Conservation (phyloP, 768 basidiomycete genomes). For the Suillus hirtellus region DNA sequence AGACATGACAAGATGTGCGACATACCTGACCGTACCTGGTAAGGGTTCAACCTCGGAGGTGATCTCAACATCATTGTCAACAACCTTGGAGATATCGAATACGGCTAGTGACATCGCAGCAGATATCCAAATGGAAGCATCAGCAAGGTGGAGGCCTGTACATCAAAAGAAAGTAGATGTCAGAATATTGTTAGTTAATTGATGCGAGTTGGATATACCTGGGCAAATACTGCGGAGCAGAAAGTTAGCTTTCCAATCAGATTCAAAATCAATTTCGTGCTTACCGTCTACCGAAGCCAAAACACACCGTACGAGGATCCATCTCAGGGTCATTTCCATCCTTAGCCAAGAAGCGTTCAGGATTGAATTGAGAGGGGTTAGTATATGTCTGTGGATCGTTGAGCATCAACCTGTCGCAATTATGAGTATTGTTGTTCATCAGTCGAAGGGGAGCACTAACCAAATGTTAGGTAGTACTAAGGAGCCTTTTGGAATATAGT, state of each 20-base stretch:
- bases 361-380: conserved; percentile 49
- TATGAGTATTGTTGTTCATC: neutral
- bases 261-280: neutral
- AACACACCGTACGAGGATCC: conserved; percentile 39
- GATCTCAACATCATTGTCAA: conserved; percentile 34
- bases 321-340: neutral
- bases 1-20: conserved; percentile 17
- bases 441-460: neutral
- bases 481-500: conserved; percentile 1
- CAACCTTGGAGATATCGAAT: conserved; percentile 34
- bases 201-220: neutral
- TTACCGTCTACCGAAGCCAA: conserved; percentile 46
- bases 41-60: conserved; percentile 46
- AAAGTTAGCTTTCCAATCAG: neutral
- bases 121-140: conserved; percentile 41
- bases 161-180: conserved; percentile 20
- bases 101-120: conserved; percentile 41
- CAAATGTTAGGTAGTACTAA: neutral
- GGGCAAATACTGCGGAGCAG: neutral
- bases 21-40: conserved; percentile 43
- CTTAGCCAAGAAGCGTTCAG: neutral
- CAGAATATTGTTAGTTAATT: neutral
- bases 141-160: conserved; percentile 49
- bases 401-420: conserved; percentile 29
- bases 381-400: conserved; percentile 42